Conservation (phyloP, 2,329 filamentous ascomycete species). For the Teratosphaeria viscida region DNA sequence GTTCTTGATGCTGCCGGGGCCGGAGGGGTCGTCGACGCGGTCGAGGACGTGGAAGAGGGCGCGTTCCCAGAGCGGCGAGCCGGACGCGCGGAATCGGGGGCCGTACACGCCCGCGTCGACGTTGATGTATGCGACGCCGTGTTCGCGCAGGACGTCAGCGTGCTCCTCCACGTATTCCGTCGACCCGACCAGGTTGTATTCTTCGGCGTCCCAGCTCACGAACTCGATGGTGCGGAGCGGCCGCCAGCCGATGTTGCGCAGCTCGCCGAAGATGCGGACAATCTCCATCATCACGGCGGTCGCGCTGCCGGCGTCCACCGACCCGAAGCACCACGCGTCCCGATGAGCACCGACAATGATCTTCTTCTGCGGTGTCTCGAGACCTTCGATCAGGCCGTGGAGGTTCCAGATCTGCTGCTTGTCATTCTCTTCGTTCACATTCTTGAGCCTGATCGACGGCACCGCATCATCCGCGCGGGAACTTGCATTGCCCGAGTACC, state of each 20-base stretch:
- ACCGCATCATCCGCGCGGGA: slow-evolving; percentile 37
- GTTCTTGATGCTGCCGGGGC: slow-evolving; percentile 55
- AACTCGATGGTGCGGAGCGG: slow-evolving; percentile 93
- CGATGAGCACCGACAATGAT: slow-evolving; percentile 89
- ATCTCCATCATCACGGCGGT: slow-evolving; percentile 88
- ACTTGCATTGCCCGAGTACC: slow-evolving; percentile 66
- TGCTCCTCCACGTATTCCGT: slow-evolving; percentile 91
- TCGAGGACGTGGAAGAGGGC: slow-evolving; percentile 63
- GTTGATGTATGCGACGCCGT: slow-evolving; percentile 83
- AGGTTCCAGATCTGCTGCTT: slow-evolving; percentile 82
- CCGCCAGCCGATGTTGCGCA: slow-evolving; percentile 70
- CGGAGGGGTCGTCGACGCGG: slow-evolving; percentile 60
- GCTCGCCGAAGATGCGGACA: slow-evolving; percentile 69
- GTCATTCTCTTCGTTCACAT: slow-evolving; percentile 52
- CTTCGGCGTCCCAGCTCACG: slow-evolving; percentile 88
- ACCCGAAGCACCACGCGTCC: slow-evolving; percentile 84
- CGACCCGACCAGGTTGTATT: slow-evolving; percentile 88
- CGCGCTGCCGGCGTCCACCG: slow-evolving; percentile 74
- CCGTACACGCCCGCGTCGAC: slow-evolving; percentile 76
- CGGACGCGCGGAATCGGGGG: slow-evolving; percentile 56
- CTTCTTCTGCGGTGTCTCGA: slow-evolving; percentile 72
- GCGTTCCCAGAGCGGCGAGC: slow-evolving; percentile 68
- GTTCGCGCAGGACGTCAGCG: slow-evolving; percentile 57
- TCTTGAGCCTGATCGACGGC: slow-evolving; percentile 70
- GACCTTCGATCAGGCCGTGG: slow-evolving; percentile 70